Conservation (phyloP, 2,329 filamentous ascomycete genomes). For the Geosmithia morbida region DNA sequence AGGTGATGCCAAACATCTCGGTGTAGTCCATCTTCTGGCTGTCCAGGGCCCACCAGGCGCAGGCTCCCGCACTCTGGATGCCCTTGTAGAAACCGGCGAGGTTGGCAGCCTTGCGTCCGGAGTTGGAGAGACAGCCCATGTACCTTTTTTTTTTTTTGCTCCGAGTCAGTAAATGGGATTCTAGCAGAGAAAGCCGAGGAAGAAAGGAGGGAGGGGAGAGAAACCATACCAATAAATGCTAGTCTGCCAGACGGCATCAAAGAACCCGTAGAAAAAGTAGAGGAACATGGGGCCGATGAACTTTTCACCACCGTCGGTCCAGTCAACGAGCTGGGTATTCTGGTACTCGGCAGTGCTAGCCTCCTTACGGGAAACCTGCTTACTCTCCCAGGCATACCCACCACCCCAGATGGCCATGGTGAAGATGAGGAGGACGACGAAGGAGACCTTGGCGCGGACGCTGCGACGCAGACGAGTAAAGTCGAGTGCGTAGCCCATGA, state of each 20-base stretch:
- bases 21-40: slow-evolving; percentile 47
- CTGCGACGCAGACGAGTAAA: slow-evolving; percentile 42
- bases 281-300: slow-evolving; percentile 75
- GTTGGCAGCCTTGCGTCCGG: slow-evolving; percentile 81
- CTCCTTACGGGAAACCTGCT: slow-evolving; percentile 35
- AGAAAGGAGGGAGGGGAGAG: not conserved
- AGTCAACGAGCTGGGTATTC: slow-evolving; percentile 33
- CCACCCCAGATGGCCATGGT: slow-evolving; percentile 75
- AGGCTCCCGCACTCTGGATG: slow-evolving; percentile 72
- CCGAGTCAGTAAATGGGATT: not conserved
- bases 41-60: slow-evolving; percentile 62
- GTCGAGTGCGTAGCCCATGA: slow-evolving; percentile 63
- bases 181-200: not conserved
- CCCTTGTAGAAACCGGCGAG: slow-evolving; percentile 78
- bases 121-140: slow-evolving; percentile 90
- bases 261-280: slow-evolving; percentile 84
- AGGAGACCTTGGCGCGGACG: slow-evolving; percentile 50
- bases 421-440: slow-evolving; percentile 46
- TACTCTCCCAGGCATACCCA: slow-evolving; percentile 62
- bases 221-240: slow-evolving; percentile 59
- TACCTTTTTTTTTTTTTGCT: slow-evolving; percentile 23
- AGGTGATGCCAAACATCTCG: slow-evolving; percentile 55
- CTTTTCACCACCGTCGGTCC: slow-evolving; percentile 38
- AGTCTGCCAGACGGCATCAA: slow-evolving; percentile 83
- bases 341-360: slow-evolving; percentile 11